Percentiles rank a stretch among this genome's conserved stretches.
phyloP scores from a whole-genome alignment of 441 rosid species.

The Populus hybrid region DNA sequence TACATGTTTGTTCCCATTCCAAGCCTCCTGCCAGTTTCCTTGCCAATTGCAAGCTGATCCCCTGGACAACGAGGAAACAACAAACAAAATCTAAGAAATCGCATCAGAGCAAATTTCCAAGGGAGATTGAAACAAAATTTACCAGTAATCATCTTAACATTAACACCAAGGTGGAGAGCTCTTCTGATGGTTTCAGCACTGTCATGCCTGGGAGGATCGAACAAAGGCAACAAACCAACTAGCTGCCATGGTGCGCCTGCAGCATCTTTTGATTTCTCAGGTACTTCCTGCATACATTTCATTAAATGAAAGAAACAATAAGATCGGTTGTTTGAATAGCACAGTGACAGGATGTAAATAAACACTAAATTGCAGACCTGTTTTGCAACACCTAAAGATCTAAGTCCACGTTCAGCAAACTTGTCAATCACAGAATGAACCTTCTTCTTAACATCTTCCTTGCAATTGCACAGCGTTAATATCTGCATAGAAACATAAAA shows the following conservation, averaged over 20 bases:
- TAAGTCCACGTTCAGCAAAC: conserved; percentile 86
- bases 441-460: conserved; percentile 67
- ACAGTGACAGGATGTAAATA: neutral
- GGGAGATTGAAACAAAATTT: conserved; percentile 5
- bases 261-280: conserved; percentile 68
- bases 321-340: neutral
- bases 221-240: conserved; percentile 74
- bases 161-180: conserved; percentile 85
- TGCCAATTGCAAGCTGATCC: conserved; percentile 86
- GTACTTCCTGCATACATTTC: conserved; percentile 55
- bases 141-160: conserved; percentile 95
- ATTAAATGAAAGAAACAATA: conserved; percentile 1
- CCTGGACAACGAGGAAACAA: conserved; percentile 38
- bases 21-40: conserved; percentile 91
- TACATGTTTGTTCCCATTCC: conserved; percentile 98
- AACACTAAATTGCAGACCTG: conserved; percentile 44
- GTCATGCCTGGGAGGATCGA: conserved; percentile 95
- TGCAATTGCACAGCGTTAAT: conserved; percentile 56
- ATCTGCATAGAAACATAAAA: conserved; percentile 40
- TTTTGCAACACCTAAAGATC: conserved; percentile 84
- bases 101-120: neutral
- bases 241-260: conserved; percentile 78
- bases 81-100: conserved; percentile 2
- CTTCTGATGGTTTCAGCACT: conserved; percentile 90
- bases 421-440: conserved; percentile 73